These are phyloP conservation scores for Spathaspora passalidarum DNA, from an alignment of 805 yeast genomes.

Conservation along the genomic window DNA sequence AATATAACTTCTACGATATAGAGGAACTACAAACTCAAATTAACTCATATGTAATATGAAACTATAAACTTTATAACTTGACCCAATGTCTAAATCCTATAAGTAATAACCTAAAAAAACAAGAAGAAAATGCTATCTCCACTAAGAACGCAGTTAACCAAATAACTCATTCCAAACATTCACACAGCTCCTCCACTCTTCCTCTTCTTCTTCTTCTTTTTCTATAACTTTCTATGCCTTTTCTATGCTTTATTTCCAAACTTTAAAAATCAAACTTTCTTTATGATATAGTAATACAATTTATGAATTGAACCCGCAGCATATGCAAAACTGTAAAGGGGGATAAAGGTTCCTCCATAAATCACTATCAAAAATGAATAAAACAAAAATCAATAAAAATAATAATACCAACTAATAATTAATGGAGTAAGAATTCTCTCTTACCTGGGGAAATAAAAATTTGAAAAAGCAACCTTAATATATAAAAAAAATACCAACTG, in stretches of 20 bases:
- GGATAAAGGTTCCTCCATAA: not conserved
- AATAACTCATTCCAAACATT: not conserved
- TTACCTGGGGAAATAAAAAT: not conserved
- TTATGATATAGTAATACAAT: conserved; percentile 2
- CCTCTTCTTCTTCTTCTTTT: not conserved
- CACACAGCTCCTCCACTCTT: too few relatives aligned
- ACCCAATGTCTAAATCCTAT: conserved; percentile 44
- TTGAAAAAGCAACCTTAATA: conserved; percentile 1
- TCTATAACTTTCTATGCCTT: conserved; percentile 2
- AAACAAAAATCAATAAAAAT: conserved; percentile 15
- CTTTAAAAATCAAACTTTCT: conserved; percentile 1
- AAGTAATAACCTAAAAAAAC: conserved; percentile 2
- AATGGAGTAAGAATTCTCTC: not conserved
- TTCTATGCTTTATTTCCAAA: conserved; percentile 4
- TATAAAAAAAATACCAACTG: not conserved
- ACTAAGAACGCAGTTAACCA: not conserved
- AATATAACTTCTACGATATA: too few relatives aligned
- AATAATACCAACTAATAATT: conserved; percentile 18
- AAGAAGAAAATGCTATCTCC: not conserved
- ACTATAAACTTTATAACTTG: conserved; percentile 7
- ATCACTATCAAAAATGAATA: conserved; percentile 9
- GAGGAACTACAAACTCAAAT: not conserved
- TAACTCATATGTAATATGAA: not conserved
- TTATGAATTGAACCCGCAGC: not conserved
- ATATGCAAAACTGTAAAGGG: too few relatives aligned